A percentile compares a stretch with the other conserved stretches of the same genome.
Evolutionary conservation across 2,329 filamentous ascomycete genomes (phyloP).

Genomic region (Cladophialophora psammophila): DNA sequence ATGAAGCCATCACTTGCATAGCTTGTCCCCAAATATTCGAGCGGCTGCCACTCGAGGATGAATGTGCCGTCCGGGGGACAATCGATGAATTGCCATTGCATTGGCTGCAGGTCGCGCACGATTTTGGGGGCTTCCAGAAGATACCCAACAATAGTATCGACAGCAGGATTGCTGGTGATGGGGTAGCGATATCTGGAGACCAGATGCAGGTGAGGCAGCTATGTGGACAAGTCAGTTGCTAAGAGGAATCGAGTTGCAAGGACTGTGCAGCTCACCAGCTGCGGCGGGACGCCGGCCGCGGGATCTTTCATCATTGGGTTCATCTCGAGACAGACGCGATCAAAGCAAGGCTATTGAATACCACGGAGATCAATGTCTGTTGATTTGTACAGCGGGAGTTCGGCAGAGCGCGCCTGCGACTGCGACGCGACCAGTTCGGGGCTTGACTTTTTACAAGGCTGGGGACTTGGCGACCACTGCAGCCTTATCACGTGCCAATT

Average conservation of each 20-base stretch:
- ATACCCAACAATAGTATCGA: conserved; percentile 81
- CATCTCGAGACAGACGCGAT: conserved; percentile 18
- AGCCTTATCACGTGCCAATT: neutral
- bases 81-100: conserved; percentile 93
- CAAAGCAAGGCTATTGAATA: neutral
- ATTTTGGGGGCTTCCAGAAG: conserved; percentile 84
- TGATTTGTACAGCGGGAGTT: neutral
- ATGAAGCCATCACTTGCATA: conserved; percentile 93
- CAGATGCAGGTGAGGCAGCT: conserved; percentile 90
- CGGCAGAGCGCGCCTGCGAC: neutral
- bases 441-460: neutral
- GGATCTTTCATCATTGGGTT: conserved; percentile 51
- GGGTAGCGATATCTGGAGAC: conserved; percentile 85
- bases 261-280: conserved; percentile 48
- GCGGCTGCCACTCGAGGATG: conserved; percentile 87
- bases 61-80: conserved; percentile 81
- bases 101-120: conserved; percentile 80
- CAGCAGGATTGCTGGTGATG: conserved; percentile 71
- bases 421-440: neutral
- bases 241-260: neutral
- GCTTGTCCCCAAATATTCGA: conserved; percentile 71
- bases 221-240: conserved; percentile 30
- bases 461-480: neutral
- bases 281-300: conserved; percentile 55
- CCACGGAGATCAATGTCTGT: neutral